These are phyloP conservation scores for Schizochytrium sp. DNA, from an alignment of 108 stramenopile genomes.

Conservation along the genomic window DNA sequence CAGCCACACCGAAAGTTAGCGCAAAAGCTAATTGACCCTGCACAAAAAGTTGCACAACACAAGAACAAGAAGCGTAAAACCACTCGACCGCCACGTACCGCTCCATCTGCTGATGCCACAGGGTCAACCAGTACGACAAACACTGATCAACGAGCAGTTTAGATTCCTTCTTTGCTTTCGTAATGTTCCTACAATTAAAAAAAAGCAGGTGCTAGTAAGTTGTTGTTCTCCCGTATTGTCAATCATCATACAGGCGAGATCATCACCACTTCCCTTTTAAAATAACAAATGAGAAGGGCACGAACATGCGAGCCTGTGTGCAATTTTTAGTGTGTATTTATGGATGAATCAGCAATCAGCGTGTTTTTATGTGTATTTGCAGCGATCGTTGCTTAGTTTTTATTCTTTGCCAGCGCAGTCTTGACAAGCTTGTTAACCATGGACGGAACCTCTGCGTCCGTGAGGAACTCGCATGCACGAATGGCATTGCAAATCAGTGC, in stretches of 20 bases:
- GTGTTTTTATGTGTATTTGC: no score
- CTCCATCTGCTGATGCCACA: no score
- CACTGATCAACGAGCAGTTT: no score
- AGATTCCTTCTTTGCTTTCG: no score
- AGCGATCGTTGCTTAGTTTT: background rate
- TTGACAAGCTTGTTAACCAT: slow-evolving; percentile 23
- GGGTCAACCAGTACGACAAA: no score
- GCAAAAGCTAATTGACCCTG: slow-evolving; percentile 19
- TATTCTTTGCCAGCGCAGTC: background rate
- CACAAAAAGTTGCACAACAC: slow-evolving; percentile 8
- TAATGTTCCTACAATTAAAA: no score
- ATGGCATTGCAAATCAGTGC: slow-evolving; percentile 40
- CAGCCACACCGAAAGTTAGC: slow-evolving; percentile 10
- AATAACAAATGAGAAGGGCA: slow-evolving; percentile 8
- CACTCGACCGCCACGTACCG: no score
- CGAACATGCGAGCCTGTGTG: background rate
- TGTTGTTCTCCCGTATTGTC: no score
- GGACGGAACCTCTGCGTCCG: slow-evolving; percentile 1
- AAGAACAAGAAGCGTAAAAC: background rate
- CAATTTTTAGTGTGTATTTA: background rate
- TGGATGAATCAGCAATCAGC: background rate
- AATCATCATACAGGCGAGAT: background rate
- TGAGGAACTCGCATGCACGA: background rate
- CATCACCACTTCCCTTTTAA: background rate
- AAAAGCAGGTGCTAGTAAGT: no score